A percentile compares a stretch with the other conserved stretches of the same genome.
phyloP scores from a whole-genome alignment of 2,329 filamentous ascomycete genomes.

The Paramyrothecium sp. region DNA sequence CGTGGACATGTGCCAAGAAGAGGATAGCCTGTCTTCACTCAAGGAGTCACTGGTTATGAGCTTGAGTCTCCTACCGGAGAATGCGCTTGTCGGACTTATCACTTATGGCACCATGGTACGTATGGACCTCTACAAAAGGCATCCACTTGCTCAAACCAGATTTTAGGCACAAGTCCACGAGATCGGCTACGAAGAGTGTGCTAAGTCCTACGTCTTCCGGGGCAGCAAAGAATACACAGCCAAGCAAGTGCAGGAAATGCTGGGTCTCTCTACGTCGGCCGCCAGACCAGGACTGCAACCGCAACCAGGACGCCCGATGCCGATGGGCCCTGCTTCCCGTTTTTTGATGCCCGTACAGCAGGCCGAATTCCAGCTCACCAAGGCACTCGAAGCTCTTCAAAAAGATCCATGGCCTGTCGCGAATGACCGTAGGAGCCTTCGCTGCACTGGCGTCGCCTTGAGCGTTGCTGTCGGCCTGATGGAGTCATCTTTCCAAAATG shows the following conservation, averaged over 20 bases:
- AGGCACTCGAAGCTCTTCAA: conserved; percentile 90
- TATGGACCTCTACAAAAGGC: no score
- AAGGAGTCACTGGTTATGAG: conserved; percentile 88
- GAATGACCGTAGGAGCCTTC: conserved; percentile 83
- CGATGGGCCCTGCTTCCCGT: conserved; percentile 78
- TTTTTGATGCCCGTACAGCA: conserved; percentile 94
- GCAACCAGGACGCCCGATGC: conserved; percentile 71
- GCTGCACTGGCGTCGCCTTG: conserved; percentile 94
- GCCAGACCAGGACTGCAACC: conserved; percentile 73
- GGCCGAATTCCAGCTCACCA: conserved; percentile 96
- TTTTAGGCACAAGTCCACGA: conserved; percentile 88
- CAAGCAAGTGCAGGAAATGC: conserved; percentile 99
- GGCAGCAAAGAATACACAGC: conserved; percentile 97
- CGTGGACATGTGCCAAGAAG: conserved; percentile 85
- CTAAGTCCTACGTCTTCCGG: conserved; percentile 97
- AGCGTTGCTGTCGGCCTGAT: conserved; percentile 91
- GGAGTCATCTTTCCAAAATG: conserved; percentile 93
- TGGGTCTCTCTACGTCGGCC: conserved; percentile 73
- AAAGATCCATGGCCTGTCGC: conserved; percentile 97
- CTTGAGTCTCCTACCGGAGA: conserved; percentile 76
- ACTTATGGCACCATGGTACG: conserved; percentile 90
- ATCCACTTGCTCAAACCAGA: conserved; percentile 20
- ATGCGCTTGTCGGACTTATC: conserved; percentile 78
- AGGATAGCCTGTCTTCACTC: conserved; percentile 77
- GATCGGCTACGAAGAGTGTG: conserved; percentile 95